Evolutionary conservation across 768 basidiomycete species (phyloP).

Genomic region (Boletus rubropictus): DNA sequence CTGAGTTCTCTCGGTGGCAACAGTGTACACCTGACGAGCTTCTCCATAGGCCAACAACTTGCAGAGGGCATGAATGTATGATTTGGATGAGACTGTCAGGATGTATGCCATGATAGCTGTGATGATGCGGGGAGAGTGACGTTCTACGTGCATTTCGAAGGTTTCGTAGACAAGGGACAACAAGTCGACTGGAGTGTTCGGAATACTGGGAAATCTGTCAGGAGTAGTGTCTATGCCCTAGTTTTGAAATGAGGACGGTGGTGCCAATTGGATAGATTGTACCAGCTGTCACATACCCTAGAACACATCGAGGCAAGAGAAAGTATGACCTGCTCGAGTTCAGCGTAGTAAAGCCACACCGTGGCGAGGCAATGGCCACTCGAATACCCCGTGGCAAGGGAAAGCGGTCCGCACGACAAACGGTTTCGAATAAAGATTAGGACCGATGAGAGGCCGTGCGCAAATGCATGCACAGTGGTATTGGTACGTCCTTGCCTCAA

Average conservation of each 20-base stretch:
- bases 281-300: conserved; percentile 40
- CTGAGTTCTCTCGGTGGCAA: conserved; percentile 10
- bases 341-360: conserved; percentile 47
- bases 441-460: conserved; percentile 55
- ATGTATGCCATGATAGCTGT: conserved; percentile 60
- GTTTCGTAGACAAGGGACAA: conserved; percentile 58
- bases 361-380: conserved; percentile 31
- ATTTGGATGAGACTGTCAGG: conserved; percentile 56
- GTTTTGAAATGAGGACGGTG: conserved; percentile 6
- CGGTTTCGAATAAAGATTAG: conserved; percentile 46
- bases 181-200: conserved; percentile 43
- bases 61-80: conserved; percentile 56
- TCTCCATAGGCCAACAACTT: conserved; percentile 50
- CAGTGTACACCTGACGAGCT: conserved; percentile 25
- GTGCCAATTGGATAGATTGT: neutral
- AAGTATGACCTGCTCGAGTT: conserved; percentile 43
- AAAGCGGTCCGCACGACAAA: conserved; percentile 39
- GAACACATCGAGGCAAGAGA: conserved; percentile 55
- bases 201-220: conserved; percentile 38
- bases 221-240: conserved; percentile 31
- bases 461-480: conserved; percentile 59
- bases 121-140: conserved; percentile 43
- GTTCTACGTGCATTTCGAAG: conserved; percentile 48
- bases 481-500: conserved; percentile 42
- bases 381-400: conserved; percentile 15